Evolutionary conservation across 495 filamentous ascomycete genomes (phyloP), one percentile per base, ranked within the genome.

Genomic region (Evernia prunastri): DNA sequence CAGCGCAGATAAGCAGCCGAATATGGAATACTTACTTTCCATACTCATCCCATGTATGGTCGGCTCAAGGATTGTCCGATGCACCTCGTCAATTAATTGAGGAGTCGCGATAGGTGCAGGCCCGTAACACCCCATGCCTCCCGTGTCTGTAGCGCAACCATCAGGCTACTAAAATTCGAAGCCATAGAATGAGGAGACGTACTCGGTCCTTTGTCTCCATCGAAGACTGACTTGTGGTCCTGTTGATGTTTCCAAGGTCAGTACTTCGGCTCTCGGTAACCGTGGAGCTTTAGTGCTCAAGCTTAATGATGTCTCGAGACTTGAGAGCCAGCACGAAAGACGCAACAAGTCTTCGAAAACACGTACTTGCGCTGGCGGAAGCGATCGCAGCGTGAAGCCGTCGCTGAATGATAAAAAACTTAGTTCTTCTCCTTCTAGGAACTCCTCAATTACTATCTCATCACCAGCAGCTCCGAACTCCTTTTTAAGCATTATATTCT

Each of bases 121-220:
- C 42, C 92, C 91, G 77, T 98, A 98, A 76, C 91, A 95, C 62
- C 94, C 94, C 94, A 98, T 97, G 18, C 94, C 95, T 56, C 94
- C 95, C 10, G 94, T n/a, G n/a, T n/a, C n/a, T n/a, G n/a, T n/a
- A n/a, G n/a, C n/a, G n/a, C n/a, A n/a, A n/a, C n/a, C n/a, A n/a
- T n/a, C n/a, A n/a, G n/a, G n/a, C n/a, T n/a, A n/a, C n/a, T n/a
- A n/a, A n/a, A n/a, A n/a, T n/a, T n/a, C n/a, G n/a, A n/a, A n/a
- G n/a, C n/a, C n/a, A n/a, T n/a, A n/a, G n/a, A n/a, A n/a, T n/a
- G n/a, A n/a, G n/a, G n/a, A n/a, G n/a, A n/a, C n/a, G n/a, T 98
- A 77, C 97, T 98, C 25, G 91, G 89, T 4, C 94, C 94, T 42
- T 84, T 82, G 70, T 98, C 94, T 59, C 90, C 90, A 70, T 98